Conservation (phyloP, 495 filamentous ascomycete species). For the Penicillium subrubescens region DNA sequence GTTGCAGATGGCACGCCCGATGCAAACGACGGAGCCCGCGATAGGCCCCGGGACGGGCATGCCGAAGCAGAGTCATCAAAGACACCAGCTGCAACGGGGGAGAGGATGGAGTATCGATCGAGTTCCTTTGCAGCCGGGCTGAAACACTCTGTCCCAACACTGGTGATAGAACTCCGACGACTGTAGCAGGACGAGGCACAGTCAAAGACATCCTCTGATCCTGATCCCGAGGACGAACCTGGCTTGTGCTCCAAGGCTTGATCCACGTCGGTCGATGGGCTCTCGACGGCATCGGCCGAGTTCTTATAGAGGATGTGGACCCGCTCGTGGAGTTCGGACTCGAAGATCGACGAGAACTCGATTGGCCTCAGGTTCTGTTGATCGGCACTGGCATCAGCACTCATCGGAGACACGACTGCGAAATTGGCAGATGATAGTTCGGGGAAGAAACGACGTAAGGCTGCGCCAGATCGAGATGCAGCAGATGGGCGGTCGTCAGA, state of each 20-base stretch:
- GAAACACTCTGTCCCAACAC: slow-evolving; percentile 21
- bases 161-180: slow-evolving; percentile 37
- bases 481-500: slow-evolving; percentile 19
- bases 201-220: slow-evolving; percentile 29
- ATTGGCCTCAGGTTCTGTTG: slow-evolving; percentile 12
- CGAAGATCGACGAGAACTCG: slow-evolving; percentile 12
- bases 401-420: slow-evolving; percentile 27
- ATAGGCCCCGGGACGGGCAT: slow-evolving; percentile 1
- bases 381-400: not conserved
- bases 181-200: slow-evolving; percentile 42
- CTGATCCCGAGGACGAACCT: slow-evolving; percentile 25
- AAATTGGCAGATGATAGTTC: slow-evolving; percentile 34
- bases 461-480: slow-evolving; percentile 10
- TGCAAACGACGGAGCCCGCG: slow-evolving; percentile 1
- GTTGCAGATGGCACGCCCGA: not conserved
- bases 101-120: slow-evolving; percentile 40
- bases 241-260: slow-evolving; percentile 2
- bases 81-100: slow-evolving; percentile 42
- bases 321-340: slow-evolving; percentile 23
- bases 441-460: slow-evolving; percentile 35
- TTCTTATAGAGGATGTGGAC: slow-evolving; percentile 21
- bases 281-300: slow-evolving; percentile 1
- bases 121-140: slow-evolving; percentile 17
- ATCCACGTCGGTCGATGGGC: not conserved
- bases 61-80: slow-evolving; percentile 39